A percentile compares a stretch with the other conserved stretches of the same genome.
These are phyloP conservation scores for Suillus subluteus DNA, from an alignment of 768 basidiomycete genomes.

Conservation along the genomic window DNA sequence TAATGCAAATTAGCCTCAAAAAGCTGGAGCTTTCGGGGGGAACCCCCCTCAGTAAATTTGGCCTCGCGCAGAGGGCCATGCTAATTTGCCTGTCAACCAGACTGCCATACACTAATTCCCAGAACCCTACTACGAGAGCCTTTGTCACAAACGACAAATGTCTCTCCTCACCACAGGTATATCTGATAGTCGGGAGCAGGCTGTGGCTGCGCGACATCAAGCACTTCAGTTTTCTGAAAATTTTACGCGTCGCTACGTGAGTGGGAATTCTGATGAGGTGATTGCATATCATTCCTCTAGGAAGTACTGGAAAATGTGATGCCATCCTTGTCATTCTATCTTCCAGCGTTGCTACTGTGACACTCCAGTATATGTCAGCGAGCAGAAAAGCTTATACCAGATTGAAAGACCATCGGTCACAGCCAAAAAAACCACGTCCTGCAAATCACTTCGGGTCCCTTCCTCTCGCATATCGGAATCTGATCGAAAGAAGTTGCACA, in stretches of 20 bases:
- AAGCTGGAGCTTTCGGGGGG: no score
- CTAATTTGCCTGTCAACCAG: no score
- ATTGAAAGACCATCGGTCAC: neutral
- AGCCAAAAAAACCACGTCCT: neutral
- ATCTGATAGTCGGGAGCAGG: neutral
- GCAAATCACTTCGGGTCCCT: neutral
- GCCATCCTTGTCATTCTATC: neutral
- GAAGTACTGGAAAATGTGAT: neutral
- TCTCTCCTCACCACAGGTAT: no score
- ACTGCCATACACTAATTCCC: no score
- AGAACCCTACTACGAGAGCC: no score
- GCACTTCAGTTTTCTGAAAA: neutral
- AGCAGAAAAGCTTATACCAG: neutral
- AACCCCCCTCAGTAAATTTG: no score
- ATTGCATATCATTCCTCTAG: neutral
- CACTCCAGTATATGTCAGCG: neutral
- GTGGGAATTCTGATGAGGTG: no score
- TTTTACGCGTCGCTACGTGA: accelerated
- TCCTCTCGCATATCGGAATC: no score
- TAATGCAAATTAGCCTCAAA: no score
- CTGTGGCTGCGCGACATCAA: neutral
- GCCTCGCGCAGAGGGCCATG: no score
- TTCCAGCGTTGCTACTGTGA: neutral
- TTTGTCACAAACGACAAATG: neutral
- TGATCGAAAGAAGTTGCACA: no score